Conservation (phyloP, 139 green algal genomes). For the Chlorella sp. region DNA sequence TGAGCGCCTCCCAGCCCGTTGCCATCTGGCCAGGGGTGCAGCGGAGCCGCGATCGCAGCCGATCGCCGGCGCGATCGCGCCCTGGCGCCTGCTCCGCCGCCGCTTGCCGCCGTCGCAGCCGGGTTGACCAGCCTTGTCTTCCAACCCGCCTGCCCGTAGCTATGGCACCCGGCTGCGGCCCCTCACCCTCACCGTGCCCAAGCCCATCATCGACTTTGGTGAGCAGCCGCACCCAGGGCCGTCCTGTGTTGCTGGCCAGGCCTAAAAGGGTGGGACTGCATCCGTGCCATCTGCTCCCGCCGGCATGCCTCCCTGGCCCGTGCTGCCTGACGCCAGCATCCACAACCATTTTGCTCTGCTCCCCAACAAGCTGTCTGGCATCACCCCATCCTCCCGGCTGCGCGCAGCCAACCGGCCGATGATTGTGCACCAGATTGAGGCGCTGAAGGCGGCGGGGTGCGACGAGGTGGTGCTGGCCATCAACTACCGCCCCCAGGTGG, state of each 20-base stretch:
- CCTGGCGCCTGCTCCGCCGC: too few relatives aligned
- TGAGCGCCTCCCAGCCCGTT: not conserved
- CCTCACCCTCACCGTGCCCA: constrained; percentile 82
- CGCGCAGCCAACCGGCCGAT: constrained; percentile 94
- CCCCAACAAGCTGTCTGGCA: too few relatives aligned
- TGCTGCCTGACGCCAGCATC: too few relatives aligned
- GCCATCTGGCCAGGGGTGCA: too few relatives aligned
- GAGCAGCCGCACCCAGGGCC: not conserved
- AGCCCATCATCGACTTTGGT: constrained; percentile 97
- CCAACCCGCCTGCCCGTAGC: constrained; percentile 50
- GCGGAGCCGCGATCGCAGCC: too few relatives aligned
- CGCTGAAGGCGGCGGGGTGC: constrained; percentile 88
- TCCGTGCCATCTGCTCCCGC: not conserved
- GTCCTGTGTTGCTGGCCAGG: not conserved
- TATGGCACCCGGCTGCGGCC: constrained; percentile 89
- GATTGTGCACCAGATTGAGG: constrained; percentile 98
- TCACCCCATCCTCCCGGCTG: too few relatives aligned
- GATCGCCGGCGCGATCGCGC: too few relatives aligned
- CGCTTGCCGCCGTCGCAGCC: too few relatives aligned
- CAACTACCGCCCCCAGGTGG: constrained; percentile 94
- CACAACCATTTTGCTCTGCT: too few relatives aligned
- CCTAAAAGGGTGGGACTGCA: not conserved
- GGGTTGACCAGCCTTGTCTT: too few relatives aligned
- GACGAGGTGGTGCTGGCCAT: constrained; percentile 97
- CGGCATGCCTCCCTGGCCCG: not conserved